These are phyloP conservation scores for Aspergillus neotritici DNA, from an alignment of 2,329 filamentous ascomycete genomes.

Conservation along the genomic window DNA sequence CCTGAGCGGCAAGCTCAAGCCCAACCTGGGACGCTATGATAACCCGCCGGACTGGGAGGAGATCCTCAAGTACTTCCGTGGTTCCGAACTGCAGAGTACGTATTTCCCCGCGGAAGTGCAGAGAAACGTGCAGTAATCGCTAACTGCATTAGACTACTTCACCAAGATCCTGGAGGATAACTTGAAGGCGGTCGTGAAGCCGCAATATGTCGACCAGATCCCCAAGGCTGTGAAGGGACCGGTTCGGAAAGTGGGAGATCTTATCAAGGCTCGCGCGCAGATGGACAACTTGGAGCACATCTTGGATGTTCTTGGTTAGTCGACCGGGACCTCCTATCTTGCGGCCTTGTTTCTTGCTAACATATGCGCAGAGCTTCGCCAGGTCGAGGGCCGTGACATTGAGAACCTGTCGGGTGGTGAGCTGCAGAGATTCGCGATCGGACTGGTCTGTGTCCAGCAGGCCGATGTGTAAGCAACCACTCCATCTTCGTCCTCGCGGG, in stretches of 20 bases:
- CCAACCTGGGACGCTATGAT: constrained; percentile 89
- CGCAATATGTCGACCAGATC: constrained; percentile 98
- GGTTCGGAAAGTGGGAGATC: constrained; percentile 69
- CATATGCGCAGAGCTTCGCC: constrained; percentile 62
- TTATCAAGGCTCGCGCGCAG: constrained; percentile 70
- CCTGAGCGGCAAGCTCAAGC: constrained; percentile 96
- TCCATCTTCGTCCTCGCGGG: background rate
- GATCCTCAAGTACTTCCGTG: constrained; percentile 96
- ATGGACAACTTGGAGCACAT: constrained; percentile 79
- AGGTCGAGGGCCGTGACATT: constrained; percentile 89
- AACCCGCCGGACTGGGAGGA: constrained; percentile 99
- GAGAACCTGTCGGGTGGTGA: constrained; percentile 91
- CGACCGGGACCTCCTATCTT: background rate
- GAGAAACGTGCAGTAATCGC: background rate
- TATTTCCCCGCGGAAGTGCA: background rate
- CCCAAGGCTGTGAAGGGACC: constrained; percentile 82
- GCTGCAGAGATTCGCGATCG: constrained; percentile 95
- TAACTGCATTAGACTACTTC: constrained; percentile 70
- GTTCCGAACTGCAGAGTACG: constrained; percentile 92
- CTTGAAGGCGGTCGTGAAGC: constrained; percentile 96
- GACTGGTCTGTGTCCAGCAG: constrained; percentile 88
- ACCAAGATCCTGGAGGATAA: constrained; percentile 97
- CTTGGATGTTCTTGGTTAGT: constrained; percentile 64
- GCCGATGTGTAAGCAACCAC: constrained; percentile 66
- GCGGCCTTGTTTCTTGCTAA: constrained; percentile 11